A percentile compares a stretch with the other conserved stretches of the same genome.
phyloP scores from a whole-genome alignment of 495 filamentous ascomycete species.

The Glutinoglossum americanum region DNA sequence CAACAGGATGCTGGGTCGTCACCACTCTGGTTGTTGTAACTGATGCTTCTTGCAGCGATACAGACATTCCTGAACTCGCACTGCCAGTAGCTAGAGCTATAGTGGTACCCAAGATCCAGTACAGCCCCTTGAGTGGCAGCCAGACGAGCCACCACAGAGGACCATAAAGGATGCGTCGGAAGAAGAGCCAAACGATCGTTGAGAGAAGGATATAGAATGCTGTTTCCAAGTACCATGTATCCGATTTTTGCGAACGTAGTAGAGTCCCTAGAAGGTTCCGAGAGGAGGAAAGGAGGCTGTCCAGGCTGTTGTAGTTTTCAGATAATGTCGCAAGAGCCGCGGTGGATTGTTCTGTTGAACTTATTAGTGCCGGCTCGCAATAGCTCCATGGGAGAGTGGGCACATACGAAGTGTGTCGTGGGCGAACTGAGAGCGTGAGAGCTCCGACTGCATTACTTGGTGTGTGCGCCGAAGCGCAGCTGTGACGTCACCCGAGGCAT shows the following conservation, averaged over 20 bases:
- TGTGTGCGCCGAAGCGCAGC: slow-evolving; percentile 66
- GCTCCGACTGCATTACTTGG: slow-evolving; percentile 57
- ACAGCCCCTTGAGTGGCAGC: slow-evolving; percentile 47
- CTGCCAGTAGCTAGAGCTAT: slow-evolving; percentile 2
- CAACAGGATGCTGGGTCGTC: neutral
- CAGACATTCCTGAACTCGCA: slow-evolving; percentile 19
- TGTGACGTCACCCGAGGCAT: slow-evolving; percentile 67
- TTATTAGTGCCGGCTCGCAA: neutral
- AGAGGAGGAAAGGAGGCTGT: slow-evolving; percentile 48
- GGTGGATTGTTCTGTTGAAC: slow-evolving; percentile 36
- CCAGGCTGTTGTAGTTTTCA: slow-evolving; percentile 57
- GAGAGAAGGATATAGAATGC: slow-evolving; percentile 58
- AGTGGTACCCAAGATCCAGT: slow-evolving; percentile 12
- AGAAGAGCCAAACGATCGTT: slow-evolving; percentile 70
- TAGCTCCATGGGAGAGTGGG: neutral
- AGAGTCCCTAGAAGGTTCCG: slow-evolving; percentile 57
- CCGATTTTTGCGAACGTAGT: slow-evolving; percentile 70
- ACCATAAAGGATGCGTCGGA: slow-evolving; percentile 65
- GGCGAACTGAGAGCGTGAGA: slow-evolving; percentile 69
- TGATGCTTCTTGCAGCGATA: slow-evolving; percentile 9
- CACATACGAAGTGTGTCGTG: slow-evolving; percentile 51
- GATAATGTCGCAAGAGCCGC: slow-evolving; percentile 60
- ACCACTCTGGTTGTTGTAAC: neutral
- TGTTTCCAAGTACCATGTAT: slow-evolving; percentile 89
- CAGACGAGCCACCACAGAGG: slow-evolving; percentile 78